Conservation (phyloP, 768 basidiomycete species). For the Boletus speciosus region DNA sequence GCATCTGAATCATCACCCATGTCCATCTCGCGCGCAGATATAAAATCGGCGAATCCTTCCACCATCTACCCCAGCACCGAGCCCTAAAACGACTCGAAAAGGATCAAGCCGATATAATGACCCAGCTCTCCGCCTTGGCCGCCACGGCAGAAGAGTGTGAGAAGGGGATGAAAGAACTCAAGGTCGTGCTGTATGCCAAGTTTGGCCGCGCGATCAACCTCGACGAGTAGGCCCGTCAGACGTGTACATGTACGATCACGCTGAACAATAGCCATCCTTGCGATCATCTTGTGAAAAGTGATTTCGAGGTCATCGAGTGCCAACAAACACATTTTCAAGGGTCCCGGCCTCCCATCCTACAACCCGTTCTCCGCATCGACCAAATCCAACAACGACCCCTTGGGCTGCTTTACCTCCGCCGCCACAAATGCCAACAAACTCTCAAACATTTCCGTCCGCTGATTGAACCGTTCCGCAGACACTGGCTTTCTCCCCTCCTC, state of each 20-base stretch:
- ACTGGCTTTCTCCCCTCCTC: slow-evolving; percentile 33
- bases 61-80: slow-evolving; percentile 66
- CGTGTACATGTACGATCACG: neutral
- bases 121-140: slow-evolving; percentile 50
- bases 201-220: slow-evolving; percentile 93
- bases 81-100: slow-evolving; percentile 71
- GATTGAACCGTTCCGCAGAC: slow-evolving; percentile 50
- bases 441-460: slow-evolving; percentile 72
- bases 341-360: slow-evolving; percentile 1
- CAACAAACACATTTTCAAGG: neutral
- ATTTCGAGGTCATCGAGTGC: neutral
- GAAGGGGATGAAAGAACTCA: slow-evolving; percentile 74
- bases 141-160: slow-evolving; percentile 62
- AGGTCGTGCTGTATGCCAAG: slow-evolving; percentile 79
- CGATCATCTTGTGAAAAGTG: neutral
- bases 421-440: slow-evolving; percentile 59
- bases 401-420: slow-evolving; percentile 64
- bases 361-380: slow-evolving; percentile 41
- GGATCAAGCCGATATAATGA: slow-evolving; percentile 59
- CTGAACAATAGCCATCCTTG: neutral
- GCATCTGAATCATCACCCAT: slow-evolving; percentile 40
- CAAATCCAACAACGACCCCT: slow-evolving; percentile 58
- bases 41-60: slow-evolving; percentile 85
- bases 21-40: slow-evolving; percentile 67
- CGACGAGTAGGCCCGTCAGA: slow-evolving; percentile 51